A percentile compares a stretch with the other conserved stretches of the same genome.
Evolutionary conservation across 2,329 filamentous ascomycete species (phyloP).

Genomic region (Tolypocladium cylindrosporum): DNA sequence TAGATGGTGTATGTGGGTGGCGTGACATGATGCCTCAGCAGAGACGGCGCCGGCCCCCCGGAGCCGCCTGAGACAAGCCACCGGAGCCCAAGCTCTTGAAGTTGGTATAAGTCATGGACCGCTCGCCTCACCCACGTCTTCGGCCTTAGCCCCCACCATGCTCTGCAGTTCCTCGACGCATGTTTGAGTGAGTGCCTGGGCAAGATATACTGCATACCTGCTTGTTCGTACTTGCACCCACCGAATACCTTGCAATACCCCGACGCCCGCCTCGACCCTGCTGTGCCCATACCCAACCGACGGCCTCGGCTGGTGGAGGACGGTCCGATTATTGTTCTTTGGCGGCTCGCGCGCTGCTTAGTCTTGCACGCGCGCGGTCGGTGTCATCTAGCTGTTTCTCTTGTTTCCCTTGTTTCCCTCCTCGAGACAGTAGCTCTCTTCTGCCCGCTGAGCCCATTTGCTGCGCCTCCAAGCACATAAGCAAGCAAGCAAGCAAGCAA

Average conservation of each 20-base stretch:
- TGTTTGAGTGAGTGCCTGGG: not conserved
- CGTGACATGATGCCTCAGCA: not conserved
- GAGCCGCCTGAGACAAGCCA: too few relatives aligned
- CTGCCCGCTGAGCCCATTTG: not conserved
- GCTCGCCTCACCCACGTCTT: not conserved
- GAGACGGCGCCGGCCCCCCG: too few relatives aligned
- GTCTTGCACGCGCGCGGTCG: not conserved
- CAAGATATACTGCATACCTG: not conserved
- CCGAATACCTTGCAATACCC: not conserved
- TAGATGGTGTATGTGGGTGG: not conserved
- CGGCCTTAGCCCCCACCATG: not conserved
- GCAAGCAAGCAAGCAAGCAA: not conserved
- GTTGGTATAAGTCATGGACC: not conserved
- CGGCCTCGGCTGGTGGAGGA: not conserved
- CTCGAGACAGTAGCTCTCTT: not conserved
- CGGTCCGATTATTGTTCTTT: not conserved
- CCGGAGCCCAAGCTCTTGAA: not conserved
- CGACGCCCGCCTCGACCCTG: not conserved
- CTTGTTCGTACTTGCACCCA: not conserved
- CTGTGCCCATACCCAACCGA: not conserved
- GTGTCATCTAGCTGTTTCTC: not conserved
- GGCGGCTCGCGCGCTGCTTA: not conserved
- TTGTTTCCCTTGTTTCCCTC: not conserved
- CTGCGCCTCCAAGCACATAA: not conserved
- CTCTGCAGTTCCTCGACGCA: not conserved